phyloP scores from a whole-genome alignment of 345 rosid genomes.

The Aegle marmelos region DNA sequence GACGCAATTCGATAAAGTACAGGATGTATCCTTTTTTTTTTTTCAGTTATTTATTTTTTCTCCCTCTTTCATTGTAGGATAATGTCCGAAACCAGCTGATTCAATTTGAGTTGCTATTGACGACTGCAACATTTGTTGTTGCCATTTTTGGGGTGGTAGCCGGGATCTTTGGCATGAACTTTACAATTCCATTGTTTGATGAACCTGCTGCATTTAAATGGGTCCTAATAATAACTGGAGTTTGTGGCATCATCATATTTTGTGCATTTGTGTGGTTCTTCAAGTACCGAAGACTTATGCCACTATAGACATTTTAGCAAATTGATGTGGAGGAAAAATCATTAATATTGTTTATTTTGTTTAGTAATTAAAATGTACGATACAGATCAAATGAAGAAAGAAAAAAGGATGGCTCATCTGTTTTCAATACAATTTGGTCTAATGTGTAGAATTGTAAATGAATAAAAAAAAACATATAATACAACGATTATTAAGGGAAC shows the following conservation, averaged over 20 bases:
- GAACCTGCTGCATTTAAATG: conserved; percentile 72
- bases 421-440: too few relatives aligned
- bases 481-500: too few relatives aligned
- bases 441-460: too few relatives aligned
- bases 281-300: conserved; percentile 91
- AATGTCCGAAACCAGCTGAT: conserved; percentile 96
- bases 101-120: conserved; percentile 89
- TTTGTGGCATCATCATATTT: conserved; percentile 58
- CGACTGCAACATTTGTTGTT: conserved; percentile 90
- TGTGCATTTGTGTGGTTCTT: conserved; percentile 84
- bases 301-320: conserved; percentile 38
- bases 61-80: conserved; percentile 48
- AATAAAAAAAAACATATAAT: background rate
- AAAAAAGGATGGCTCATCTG: background rate
- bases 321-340: background rate
- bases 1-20: background rate
- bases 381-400: background rate
- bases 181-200: conserved; percentile 62
- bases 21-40: background rate
- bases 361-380: background rate
- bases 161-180: conserved; percentile 96
- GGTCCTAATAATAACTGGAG: conserved; percentile 75
- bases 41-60: background rate
- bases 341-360: background rate
- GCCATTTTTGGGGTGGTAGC: conserved; percentile 98